Evolutionary conservation across 371 early-diverging fungal species (phyloP), one percentile per base, ranked within the genome.

Genomic region (Haplosporangium sp.): DNA sequence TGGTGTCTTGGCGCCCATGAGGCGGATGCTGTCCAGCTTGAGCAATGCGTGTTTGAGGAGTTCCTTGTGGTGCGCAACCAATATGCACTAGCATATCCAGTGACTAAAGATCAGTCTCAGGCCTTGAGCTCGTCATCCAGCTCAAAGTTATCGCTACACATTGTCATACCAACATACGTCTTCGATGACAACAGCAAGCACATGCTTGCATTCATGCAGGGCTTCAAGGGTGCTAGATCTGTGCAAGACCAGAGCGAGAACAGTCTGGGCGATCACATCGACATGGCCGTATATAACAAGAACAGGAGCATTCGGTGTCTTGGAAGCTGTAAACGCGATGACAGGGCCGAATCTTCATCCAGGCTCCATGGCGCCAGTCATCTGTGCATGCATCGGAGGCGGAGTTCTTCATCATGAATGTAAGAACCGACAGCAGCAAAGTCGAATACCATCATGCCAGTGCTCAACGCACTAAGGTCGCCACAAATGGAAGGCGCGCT

Each of bases 151-250:
- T 61, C 61, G 42, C 52, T 61, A 37, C 61, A 61, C 29, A 51
- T 51, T 41, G 21, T 61, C 20, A 61, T 61, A 38, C 61, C 61
- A 41, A 37, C 12, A 46, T 61, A 61, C 29, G 52, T 41, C 12
- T 61, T 61, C 46, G 40, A 52, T 40, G 43, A 59, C 59, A 61
- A 61, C 50, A 46, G 36, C 61, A 38, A 20, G 29, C 61, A 61
- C 52, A 13, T 58, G 59, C n/a, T 45, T 45, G 47, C 41, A 20
- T 58, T 58, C 46, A 51, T 51, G 51, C 51, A n/a, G 14, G 51
- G 18, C 8, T 58, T 58, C n/a, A 20, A 46, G 9, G 59, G 45
- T 21, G 45, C 45, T 43, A 23, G 20, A 16, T 6, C 11, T 21
- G 16, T 9, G 4, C 59, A 45, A 10, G 47, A 58, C 16, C 23